Evolutionary conservation across 108 stramenopile genomes (phyloP).

Genomic region (Stephanodiscus triporus): DNA sequence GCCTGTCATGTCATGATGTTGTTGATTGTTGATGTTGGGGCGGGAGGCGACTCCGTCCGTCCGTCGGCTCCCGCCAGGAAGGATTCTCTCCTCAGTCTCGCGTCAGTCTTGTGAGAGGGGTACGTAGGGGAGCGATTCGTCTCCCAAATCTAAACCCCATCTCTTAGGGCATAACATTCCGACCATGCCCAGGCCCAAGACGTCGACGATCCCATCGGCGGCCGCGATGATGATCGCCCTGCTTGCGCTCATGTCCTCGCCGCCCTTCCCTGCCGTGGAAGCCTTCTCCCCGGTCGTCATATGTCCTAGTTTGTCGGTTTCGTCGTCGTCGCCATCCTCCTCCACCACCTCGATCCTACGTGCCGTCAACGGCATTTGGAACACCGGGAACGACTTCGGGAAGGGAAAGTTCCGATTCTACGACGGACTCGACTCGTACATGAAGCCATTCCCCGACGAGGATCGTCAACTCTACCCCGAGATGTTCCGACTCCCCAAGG

Average conservation of each 20-base stretch:
- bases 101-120: no score
- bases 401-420: constrained; percentile 79
- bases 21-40: no score
- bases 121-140: no score
- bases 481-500: constrained; percentile 75
- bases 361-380: constrained; percentile 64
- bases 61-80: no score
- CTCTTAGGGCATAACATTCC: background rate
- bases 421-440: constrained; percentile 64
- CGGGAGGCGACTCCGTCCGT: no score
- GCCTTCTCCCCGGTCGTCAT: background rate
- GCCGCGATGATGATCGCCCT: background rate
- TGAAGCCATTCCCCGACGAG: constrained; percentile 79
- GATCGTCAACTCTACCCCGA: constrained; percentile 77
- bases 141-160: no score
- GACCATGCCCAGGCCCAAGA: background rate
- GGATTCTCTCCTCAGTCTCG: no score
- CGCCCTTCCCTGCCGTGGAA: background rate
- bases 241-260: background rate
- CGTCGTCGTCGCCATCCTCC: background rate
- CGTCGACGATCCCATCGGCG: background rate
- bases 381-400: constrained; percentile 63
- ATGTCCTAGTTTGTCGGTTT: background rate
- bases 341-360: background rate
- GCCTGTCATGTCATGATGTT: no score